Evolutionary conservation across 192 early-diverging fungal species (phyloP), one percentile per base, ranked within the genome.

Genomic region (Umbelopsis ramanniana): DNA sequence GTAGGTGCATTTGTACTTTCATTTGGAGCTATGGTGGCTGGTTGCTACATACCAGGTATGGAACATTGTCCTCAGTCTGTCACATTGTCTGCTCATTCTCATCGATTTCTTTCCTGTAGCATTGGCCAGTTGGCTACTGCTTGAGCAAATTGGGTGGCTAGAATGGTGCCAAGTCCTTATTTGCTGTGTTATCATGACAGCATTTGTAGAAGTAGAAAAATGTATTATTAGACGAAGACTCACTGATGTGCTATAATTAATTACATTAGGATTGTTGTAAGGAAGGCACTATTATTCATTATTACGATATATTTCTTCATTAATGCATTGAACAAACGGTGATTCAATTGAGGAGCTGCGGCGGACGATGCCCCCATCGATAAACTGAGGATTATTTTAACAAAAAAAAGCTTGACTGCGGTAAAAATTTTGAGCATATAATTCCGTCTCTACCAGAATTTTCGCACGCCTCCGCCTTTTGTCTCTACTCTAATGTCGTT

Each of bases 31-130:
- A 84, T 96, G 82, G 37, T 98, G 22, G 55, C 95, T 2, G 96
- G 95, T 38, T 79, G 89, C n/a, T 96, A 97, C 68, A 74, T 88
- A 2, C 95, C 95, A 11, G 86, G 87, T 14, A 87, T 50, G 48
- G 79, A 82, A 43, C 29, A 12, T 3, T 46, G 66, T 14, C n/a
- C 29, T n/a, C 29, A 37, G 6, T 75, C 73, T 29, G 67, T 35
- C 8, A 17, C 26, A 52, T 81, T 69, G 52, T 66, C 14, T 48
- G 47, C 19, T 70, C 11, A 23, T 26, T 74, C 29, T 19, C 8
- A 50, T 37, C 26, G 9, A 67, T 35, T 46, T 8, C 67, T 40
- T 0, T 72, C 46, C 17, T 50, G 23, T 14, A 77, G 76, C 60
- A 21, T 15, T 78, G 22, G 46, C 63, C 10, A 66, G 70, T 67